These are phyloP conservation scores for Quercus variabilis DNA, from an alignment of 306 rosid species.

Conservation along the genomic window DNA sequence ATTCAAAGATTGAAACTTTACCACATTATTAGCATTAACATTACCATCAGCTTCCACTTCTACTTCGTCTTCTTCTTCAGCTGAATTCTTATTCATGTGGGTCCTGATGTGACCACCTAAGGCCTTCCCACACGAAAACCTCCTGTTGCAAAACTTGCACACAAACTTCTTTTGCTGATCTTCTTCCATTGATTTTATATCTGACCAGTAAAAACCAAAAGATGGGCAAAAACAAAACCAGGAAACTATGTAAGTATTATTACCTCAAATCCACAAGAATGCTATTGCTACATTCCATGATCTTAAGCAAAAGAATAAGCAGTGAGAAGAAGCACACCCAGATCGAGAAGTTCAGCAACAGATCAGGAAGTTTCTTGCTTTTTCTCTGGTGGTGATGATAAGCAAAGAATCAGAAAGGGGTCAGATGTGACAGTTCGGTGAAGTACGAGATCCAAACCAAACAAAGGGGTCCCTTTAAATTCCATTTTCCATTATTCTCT, in stretches of 20 bases:
- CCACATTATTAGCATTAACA: slow-evolving; percentile 17
- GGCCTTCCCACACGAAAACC: slow-evolving; percentile 68
- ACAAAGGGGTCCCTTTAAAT: slow-evolving; percentile 41
- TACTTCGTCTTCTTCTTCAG: slow-evolving; percentile 17
- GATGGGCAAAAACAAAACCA: slow-evolving; percentile 7
- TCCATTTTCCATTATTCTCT: slow-evolving; percentile 20
- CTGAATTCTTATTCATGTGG: slow-evolving; percentile 51
- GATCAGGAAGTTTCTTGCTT: slow-evolving; percentile 50
- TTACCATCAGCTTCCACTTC: slow-evolving; percentile 16
- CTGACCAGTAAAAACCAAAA: slow-evolving; percentile 24
- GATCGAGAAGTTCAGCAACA: slow-evolving; percentile 44
- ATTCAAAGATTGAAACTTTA: slow-evolving; percentile 32
- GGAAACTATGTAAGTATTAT: neutral
- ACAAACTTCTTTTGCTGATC: slow-evolving; percentile 55
- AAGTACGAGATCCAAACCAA: slow-evolving; percentile 84
- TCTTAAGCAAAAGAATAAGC: slow-evolving; percentile 11
- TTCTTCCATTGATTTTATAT: slow-evolving; percentile 28
- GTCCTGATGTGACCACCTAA: slow-evolving; percentile 79
- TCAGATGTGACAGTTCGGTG: slow-evolving; percentile 70
- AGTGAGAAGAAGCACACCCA: slow-evolving; percentile 22
- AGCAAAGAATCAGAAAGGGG: slow-evolving; percentile 42
- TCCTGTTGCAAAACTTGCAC: slow-evolving; percentile 69
- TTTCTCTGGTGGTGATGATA: slow-evolving; percentile 26
- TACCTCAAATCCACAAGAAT: slow-evolving; percentile 39
- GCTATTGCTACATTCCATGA: slow-evolving; percentile 39